Conservation (phyloP, 805 yeast species). For the Sporopachydermia quercuum region DNA sequence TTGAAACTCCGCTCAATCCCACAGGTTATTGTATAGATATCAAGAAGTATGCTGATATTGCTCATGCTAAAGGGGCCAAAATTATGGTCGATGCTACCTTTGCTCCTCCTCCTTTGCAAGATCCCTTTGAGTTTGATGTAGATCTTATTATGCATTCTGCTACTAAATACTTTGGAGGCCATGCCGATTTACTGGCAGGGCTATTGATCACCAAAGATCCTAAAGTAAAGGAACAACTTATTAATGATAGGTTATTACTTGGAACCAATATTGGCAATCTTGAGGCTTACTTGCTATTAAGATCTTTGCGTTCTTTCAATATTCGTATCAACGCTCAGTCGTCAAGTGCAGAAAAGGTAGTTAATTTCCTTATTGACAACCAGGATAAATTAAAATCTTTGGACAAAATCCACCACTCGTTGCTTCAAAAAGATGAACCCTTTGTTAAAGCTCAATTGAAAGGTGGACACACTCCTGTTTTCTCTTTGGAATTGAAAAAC, state of each 20-base stretch:
- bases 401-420: constrained; percentile 48
- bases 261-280: constrained; percentile 73
- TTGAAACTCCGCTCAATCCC: constrained; percentile 87
- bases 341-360: constrained; percentile 44
- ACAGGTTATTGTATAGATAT: constrained; percentile 55
- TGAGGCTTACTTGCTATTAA: constrained; percentile 56
- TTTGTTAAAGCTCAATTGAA: constrained; percentile 53
- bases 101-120: constrained; percentile 83
- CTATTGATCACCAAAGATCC: constrained; percentile 49
- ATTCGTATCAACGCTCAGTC: constrained; percentile 58
- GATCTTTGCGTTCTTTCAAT: constrained; percentile 73
- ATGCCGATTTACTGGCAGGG: constrained; percentile 81
- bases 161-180: constrained; percentile 92
- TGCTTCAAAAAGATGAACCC: constrained; percentile 49
- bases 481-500: constrained; percentile 40
- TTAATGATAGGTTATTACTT: constrained; percentile 48
- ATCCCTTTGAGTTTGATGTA: constrained; percentile 72
- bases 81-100: constrained; percentile 74
- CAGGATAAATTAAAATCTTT: constrained; percentile 32
- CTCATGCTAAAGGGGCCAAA: constrained; percentile 65
- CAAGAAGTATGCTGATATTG: constrained; percentile 44
- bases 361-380: constrained; percentile 40
- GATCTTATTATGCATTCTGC: constrained; percentile 89
- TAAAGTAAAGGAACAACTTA: constrained; percentile 29
- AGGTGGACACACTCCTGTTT: constrained; percentile 48